These are phyloP conservation scores for Ananas comosus DNA, from an alignment of 176 grass and related monocot genomes.

Conservation along the genomic window DNA sequence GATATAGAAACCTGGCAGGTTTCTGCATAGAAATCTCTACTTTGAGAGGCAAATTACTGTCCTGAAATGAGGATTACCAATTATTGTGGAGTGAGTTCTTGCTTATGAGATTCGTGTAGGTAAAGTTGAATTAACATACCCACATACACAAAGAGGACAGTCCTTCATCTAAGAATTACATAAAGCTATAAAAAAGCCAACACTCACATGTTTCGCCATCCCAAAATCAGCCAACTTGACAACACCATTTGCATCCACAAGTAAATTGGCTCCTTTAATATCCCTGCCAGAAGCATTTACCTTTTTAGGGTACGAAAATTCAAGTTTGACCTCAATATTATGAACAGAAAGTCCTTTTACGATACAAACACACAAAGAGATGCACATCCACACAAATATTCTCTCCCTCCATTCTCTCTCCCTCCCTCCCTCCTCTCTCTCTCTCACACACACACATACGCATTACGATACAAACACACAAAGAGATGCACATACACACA, in stretches of 20 bases:
- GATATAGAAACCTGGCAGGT: too few species aligned
- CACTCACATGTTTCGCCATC: slow-evolving; percentile 97
- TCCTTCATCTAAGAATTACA: background rate
- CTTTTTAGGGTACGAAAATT: slow-evolving; percentile 9
- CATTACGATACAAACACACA: background rate
- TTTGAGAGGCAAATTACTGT: too few species aligned
- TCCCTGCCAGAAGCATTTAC: slow-evolving; percentile 55
- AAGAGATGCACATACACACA: background rate
- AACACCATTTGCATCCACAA: slow-evolving; percentile 89
- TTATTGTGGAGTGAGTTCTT: background rate
- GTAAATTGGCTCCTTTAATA: slow-evolving; percentile 98
- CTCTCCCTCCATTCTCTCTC: background rate
- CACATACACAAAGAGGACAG: slow-evolving; percentile 10
- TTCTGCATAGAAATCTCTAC: too few species aligned
- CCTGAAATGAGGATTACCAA: too few species aligned
- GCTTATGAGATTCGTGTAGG: background rate
- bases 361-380: background rate
- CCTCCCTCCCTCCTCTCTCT: background rate
- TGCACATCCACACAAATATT: background rate
- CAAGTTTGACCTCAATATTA: background rate
- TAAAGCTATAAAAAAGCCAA: slow-evolving; percentile 13
- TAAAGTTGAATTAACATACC: background rate
- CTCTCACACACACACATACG: too few species aligned
- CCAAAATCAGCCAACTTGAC: slow-evolving; percentile 98
- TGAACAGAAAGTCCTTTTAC: background rate